These are phyloP conservation scores for Rhizopogon vulgaris DNA, from an alignment of 768 basidiomycete species.

Conservation along the genomic window DNA sequence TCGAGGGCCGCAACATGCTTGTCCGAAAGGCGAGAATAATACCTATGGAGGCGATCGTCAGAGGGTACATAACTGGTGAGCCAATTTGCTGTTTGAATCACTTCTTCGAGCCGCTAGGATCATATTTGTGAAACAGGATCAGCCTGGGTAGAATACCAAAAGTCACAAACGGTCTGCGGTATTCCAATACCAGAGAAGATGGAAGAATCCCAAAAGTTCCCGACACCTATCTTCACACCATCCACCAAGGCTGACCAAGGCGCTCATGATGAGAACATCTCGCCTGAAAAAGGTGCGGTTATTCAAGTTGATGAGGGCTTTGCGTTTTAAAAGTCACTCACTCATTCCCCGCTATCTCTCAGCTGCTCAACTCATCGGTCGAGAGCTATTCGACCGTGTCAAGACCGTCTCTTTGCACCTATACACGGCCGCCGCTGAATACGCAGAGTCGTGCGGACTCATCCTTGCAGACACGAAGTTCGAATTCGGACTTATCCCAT, in stretches of 20 bases:
- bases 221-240: conserved; percentile 86
- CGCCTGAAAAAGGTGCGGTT: conserved; percentile 63
- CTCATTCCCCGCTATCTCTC: background rate
- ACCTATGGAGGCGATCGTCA: conserved; percentile 91
- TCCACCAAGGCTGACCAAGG: conserved; percentile 96
- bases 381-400: conserved; percentile 55
- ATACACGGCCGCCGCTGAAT: conserved; percentile 68
- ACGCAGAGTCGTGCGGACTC: conserved; percentile 72
- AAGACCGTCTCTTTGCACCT: conserved; percentile 54
- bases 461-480: conserved; percentile 99
- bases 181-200: conserved; percentile 69
- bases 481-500: conserved; percentile 83
- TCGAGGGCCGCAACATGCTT: conserved; percentile 85
- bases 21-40: conserved; percentile 85
- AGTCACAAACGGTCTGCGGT: conserved; percentile 81
- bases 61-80: conserved; percentile 95
- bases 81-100: background rate
- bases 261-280: conserved; percentile 93
- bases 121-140: conserved; percentile 60
- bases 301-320: too few species aligned
- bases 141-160: conserved; percentile 92
- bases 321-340: background rate
- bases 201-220: conserved; percentile 80
- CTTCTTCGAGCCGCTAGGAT: background rate
- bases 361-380: conserved; percentile 66